These are phyloP conservation scores for Albizia julibrissin DNA, from an alignment of 306 rosid genomes.

Conservation along the genomic window DNA sequence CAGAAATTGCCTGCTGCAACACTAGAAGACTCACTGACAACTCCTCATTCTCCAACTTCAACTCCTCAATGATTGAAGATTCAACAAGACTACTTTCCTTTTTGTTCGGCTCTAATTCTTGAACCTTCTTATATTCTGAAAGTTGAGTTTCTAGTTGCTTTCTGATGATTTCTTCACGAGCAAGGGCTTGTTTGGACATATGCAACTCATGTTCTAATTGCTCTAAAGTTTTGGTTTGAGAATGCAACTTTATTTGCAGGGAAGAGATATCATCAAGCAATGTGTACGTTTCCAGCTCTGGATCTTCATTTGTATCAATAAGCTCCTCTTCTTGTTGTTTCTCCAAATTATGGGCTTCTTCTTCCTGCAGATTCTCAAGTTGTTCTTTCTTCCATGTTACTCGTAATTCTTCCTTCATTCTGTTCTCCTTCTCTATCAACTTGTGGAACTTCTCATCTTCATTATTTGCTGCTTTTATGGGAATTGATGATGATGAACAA, in stretches of 20 bases:
- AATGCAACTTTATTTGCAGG: slow-evolving; percentile 60
- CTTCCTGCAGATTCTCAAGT: slow-evolving; percentile 52
- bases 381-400: slow-evolving; percentile 89
- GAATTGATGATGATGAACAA: slow-evolving; percentile 44
- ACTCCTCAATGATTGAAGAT: slow-evolving; percentile 53
- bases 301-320: slow-evolving; percentile 58
- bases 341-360: slow-evolving; percentile 64
- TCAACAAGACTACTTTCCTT: slow-evolving; percentile 45
- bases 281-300: slow-evolving; percentile 61
- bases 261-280: slow-evolving; percentile 68
- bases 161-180: slow-evolving; percentile 66
- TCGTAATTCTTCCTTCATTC: slow-evolving; percentile 57
- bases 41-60: slow-evolving; percentile 75
- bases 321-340: slow-evolving; percentile 38
- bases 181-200: neutral
- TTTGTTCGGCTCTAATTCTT: slow-evolving; percentile 54
- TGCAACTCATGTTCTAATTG: slow-evolving; percentile 58
- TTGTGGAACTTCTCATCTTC: slow-evolving; percentile 47
- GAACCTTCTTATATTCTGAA: neutral
- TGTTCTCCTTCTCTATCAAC: slow-evolving; percentile 50
- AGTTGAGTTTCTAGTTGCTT: slow-evolving; percentile 28
- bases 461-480: neutral
- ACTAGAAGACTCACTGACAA: slow-evolving; percentile 61
- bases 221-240: slow-evolving; percentile 57
- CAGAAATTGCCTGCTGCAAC: slow-evolving; percentile 58